Percentiles rank a stretch among this genome's conserved stretches.
These are phyloP conservation scores for Backusella psychrophila DNA, from an alignment of 192 early-diverging fungal species.

Conservation along the genomic window DNA sequence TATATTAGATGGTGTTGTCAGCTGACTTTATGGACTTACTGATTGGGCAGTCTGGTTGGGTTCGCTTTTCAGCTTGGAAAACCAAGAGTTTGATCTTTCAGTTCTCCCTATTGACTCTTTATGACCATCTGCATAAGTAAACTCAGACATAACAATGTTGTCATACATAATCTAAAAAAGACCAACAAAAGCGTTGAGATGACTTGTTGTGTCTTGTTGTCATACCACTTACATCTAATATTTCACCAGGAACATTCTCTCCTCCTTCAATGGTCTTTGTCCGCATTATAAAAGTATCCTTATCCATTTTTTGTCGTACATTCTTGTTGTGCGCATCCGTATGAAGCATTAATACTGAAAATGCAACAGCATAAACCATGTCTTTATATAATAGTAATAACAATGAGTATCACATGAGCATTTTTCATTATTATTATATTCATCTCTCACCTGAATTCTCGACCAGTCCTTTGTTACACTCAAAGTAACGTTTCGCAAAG, in stretches of 20 bases:
- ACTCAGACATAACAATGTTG: slow-evolving; percentile 54
- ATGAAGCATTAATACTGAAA: slow-evolving; percentile 80
- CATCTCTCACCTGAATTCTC: slow-evolving; percentile 38
- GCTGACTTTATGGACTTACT: neutral
- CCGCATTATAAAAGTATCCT: slow-evolving; percentile 71
- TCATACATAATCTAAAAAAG: slow-evolving; percentile 52
- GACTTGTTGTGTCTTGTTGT: slow-evolving; percentile 19
- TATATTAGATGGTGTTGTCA: no score
- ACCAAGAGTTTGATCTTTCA: slow-evolving; percentile 36
- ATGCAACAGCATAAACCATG: slow-evolving; percentile 72
- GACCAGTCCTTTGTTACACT: slow-evolving; percentile 65
- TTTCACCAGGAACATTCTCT: slow-evolving; percentile 61
- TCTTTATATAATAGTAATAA: slow-evolving; percentile 39
- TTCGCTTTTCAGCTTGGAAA: slow-evolving; percentile 23
- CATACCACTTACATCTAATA: slow-evolving; percentile 59
- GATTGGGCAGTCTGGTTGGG: neutral
- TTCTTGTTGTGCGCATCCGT: slow-evolving; percentile 86
- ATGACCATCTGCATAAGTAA: slow-evolving; percentile 54
- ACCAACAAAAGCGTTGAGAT: neutral
- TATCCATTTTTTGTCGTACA: slow-evolving; percentile 79
- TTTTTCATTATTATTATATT: slow-evolving; percentile 16
- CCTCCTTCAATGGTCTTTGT: slow-evolving; percentile 68
- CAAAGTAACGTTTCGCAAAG: slow-evolving; percentile 72
- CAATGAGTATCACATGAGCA: neutral
- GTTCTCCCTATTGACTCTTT: slow-evolving; percentile 30